Evolutionary conservation across 2,329 filamentous ascomycete genomes (phyloP).

Genomic region (Ceratocystis cubensis): DNA sequence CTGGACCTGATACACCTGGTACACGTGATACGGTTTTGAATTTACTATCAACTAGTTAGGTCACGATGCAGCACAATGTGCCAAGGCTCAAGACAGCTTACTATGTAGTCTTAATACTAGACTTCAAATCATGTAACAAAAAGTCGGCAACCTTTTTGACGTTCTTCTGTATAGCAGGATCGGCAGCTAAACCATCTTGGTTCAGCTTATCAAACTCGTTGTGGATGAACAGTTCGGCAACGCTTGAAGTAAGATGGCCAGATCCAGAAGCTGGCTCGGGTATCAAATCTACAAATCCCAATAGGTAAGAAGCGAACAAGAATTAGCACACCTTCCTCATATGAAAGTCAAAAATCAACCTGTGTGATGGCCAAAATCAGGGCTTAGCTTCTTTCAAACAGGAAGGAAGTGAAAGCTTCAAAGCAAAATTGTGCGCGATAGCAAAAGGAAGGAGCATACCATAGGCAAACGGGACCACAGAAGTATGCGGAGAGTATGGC

Average conservation of each 20-base stretch:
- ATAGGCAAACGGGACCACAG: conserved; percentile 64
- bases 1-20: conserved; percentile 13
- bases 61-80: background rate
- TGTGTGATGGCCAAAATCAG: background rate
- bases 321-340: conserved; percentile 18
- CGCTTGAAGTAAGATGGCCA: conserved; percentile 39
- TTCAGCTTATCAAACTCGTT: conserved; percentile 57
- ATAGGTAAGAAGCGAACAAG: conserved; percentile 1
- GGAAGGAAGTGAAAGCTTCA: conserved; percentile 1
- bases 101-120: conserved; percentile 59
- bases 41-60: conserved; percentile 35
- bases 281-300: conserved; percentile 43
- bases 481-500: conserved; percentile 71
- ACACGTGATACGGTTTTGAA: conserved; percentile 32
- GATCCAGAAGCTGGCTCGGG: conserved; percentile 50
- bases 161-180: conserved; percentile 47
- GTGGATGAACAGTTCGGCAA: conserved; percentile 40
- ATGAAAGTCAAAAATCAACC: conserved; percentile 8
- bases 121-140: conserved; percentile 60
- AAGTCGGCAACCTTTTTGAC: conserved; percentile 62
- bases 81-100: conserved; percentile 29
- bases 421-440: background rate
- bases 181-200: conserved; percentile 45
- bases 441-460: conserved; percentile 34
- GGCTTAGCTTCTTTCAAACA: background rate